Evolutionary conservation across 1,284 basidiomycete genomes (phyloP).

Genomic region (Vanrija sp.): DNA sequence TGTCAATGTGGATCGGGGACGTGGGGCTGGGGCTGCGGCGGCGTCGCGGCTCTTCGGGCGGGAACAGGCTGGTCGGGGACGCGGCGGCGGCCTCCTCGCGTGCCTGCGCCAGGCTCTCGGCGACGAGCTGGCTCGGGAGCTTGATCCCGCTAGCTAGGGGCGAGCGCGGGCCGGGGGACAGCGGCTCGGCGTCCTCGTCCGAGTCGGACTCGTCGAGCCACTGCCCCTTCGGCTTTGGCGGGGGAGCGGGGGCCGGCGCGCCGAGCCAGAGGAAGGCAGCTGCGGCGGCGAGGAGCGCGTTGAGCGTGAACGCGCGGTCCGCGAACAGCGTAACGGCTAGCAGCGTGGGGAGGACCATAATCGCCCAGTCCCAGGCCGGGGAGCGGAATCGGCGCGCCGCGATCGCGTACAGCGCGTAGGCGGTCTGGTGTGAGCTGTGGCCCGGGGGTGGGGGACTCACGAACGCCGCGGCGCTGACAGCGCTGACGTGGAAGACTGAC

Average conservation of each 20-base stretch:
- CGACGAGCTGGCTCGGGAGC: slow-evolving; percentile 12
- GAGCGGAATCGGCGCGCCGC: slow-evolving; percentile 45
- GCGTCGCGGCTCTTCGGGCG: background rate
- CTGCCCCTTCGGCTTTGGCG: slow-evolving; percentile 26
- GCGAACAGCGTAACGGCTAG: slow-evolving; percentile 75
- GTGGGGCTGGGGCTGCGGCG: background rate
- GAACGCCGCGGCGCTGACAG: slow-evolving; percentile 65
- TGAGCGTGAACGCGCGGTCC: slow-evolving; percentile 55
- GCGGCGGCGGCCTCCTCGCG: background rate
- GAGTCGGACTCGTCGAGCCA: slow-evolving; percentile 45
- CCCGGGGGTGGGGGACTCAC: slow-evolving; percentile 54
- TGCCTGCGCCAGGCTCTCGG: slow-evolving; percentile 3
- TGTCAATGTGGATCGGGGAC: background rate
- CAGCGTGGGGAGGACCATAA: slow-evolving; percentile 71
- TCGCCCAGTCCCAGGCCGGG: slow-evolving; percentile 56
- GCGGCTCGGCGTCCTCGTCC: slow-evolving; percentile 32
- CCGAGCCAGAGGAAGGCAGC: slow-evolving; percentile 1
- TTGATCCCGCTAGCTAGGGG: slow-evolving; percentile 2
- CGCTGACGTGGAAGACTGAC: slow-evolving; percentile 68
- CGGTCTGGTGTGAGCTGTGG: slow-evolving; percentile 53
- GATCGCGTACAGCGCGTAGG: slow-evolving; percentile 65
- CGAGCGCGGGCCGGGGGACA: background rate
- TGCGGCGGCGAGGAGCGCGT: slow-evolving; percentile 49
- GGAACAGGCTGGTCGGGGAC: background rate
- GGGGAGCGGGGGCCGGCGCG: background rate